phyloP scores from a whole-genome alignment of 306 rosid genomes.

The Vigna trinervia region DNA sequence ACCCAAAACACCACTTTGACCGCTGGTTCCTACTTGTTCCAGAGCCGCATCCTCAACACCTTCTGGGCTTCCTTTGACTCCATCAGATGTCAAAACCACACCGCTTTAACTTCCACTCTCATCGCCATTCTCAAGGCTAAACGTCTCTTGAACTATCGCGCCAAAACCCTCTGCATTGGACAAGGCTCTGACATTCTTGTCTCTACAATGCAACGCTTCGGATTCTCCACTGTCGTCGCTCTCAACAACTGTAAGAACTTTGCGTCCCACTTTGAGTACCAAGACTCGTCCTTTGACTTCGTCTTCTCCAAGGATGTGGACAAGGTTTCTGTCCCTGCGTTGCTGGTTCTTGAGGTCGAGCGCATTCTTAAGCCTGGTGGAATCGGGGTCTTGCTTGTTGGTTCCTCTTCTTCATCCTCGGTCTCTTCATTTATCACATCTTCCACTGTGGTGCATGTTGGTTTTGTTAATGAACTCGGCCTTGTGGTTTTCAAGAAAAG shows the following conservation, averaged over 20 bases:
- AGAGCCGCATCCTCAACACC: slow-evolving; percentile 56
- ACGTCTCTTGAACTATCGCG: slow-evolving; percentile 50
- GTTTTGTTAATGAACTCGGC: slow-evolving; percentile 51
- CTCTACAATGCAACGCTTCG: slow-evolving; percentile 62
- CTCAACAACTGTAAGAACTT: slow-evolving; percentile 50
- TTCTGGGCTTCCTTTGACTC: slow-evolving; percentile 67
- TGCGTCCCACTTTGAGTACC: slow-evolving; percentile 51
- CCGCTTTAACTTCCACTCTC: slow-evolving; percentile 58
- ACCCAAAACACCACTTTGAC: slow-evolving; percentile 26
- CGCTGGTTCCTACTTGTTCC: slow-evolving; percentile 59
- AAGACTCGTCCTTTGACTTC: slow-evolving; percentile 70
- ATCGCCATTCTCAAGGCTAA: slow-evolving; percentile 56
- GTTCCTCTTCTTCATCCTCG: slow-evolving; percentile 15
- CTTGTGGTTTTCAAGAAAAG: slow-evolving; percentile 82
- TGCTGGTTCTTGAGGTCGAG: slow-evolving; percentile 80
- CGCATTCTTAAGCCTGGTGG: slow-evolving; percentile 91
- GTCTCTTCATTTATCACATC: slow-evolving; percentile 70
- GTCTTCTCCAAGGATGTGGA: slow-evolving; percentile 73
- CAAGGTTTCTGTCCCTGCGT: slow-evolving; percentile 71
- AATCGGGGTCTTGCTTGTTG: slow-evolving; percentile 69
- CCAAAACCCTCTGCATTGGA: slow-evolving; percentile 75
- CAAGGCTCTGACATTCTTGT: slow-evolving; percentile 56
- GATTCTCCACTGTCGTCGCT: slow-evolving; percentile 57
- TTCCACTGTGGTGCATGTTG: slow-evolving; percentile 75
- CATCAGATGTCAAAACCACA: slow-evolving; percentile 49